A percentile compares a stretch with the other conserved stretches of the same genome.
phyloP scores from a whole-genome alignment of 805 yeast genomes.

The Phaffomyces antillensis region DNA sequence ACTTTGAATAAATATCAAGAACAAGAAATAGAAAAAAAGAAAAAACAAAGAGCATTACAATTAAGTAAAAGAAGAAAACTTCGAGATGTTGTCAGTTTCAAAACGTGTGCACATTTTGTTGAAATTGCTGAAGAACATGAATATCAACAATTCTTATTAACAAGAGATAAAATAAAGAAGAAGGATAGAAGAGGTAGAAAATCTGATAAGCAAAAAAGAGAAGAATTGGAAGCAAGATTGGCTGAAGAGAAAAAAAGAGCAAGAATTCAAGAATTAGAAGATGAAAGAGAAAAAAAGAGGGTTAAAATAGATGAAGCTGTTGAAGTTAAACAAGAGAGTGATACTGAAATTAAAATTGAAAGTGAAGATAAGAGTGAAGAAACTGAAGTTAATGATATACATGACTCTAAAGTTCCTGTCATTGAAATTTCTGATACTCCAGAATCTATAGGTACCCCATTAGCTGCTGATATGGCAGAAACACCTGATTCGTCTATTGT shows the following conservation, averaged over 20 bases:
- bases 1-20: constrained; percentile 76
- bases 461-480: background rate
- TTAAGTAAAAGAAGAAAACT: constrained; percentile 58
- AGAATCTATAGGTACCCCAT: background rate
- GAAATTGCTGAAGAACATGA: constrained; percentile 60
- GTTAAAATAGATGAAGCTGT: background rate
- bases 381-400: background rate
- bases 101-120: constrained; percentile 41
- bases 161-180: constrained; percentile 33
- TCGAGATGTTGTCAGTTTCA: constrained; percentile 48
- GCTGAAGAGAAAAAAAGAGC: constrained; percentile 24
- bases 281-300: constrained; percentile 6
- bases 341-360: background rate
- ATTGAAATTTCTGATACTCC: too few relatives aligned
- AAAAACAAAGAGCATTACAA: constrained; percentile 66
- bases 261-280: constrained; percentile 20
- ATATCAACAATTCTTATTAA: constrained; percentile 34
- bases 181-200: constrained; percentile 37
- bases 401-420: too few relatives aligned
- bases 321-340: background rate
- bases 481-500: background rate
- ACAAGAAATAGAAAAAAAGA: constrained; percentile 76
- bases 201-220: constrained; percentile 35
- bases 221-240: constrained; percentile 25
- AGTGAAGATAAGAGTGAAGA: background rate